Percentiles rank a stretch among this genome's conserved stretches.
Evolutionary conservation across 2,329 filamentous ascomycete species (phyloP).

Genomic region (Arthrobotrys pseudoclavata): DNA sequence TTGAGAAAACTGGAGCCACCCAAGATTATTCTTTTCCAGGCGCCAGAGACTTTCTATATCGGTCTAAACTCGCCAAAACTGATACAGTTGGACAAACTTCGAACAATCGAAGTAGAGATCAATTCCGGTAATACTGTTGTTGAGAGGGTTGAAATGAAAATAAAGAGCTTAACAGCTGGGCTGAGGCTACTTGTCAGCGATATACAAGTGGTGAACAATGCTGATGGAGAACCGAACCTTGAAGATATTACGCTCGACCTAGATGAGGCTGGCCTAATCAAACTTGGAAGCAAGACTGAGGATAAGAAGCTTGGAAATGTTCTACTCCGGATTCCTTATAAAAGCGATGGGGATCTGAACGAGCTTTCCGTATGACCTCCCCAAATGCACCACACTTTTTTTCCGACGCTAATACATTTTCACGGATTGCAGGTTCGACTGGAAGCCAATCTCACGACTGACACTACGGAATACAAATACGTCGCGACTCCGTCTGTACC

Average conservation of each 20-base stretch:
- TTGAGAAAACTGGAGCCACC: slow-evolving; percentile 70
- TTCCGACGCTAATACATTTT: slow-evolving; percentile 75
- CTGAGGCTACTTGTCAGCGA: slow-evolving; percentile 75
- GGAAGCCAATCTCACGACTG: slow-evolving; percentile 41
- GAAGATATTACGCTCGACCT: slow-evolving; percentile 62
- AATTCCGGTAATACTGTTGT: slow-evolving; percentile 81
- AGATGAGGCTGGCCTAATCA: slow-evolving; percentile 56
- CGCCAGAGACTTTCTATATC: slow-evolving; percentile 77
- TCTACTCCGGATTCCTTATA: slow-evolving; percentile 59
- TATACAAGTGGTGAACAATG: slow-evolving; percentile 69
- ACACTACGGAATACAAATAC: slow-evolving; percentile 39
- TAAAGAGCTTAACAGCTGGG: slow-evolving; percentile 76
- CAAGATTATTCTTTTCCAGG: slow-evolving; percentile 80
- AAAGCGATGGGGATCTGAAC: slow-evolving; percentile 69
- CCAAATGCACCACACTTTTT: slow-evolving; percentile 68
- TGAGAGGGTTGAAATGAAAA: slow-evolving; percentile 72
- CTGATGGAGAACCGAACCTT: slow-evolving; percentile 65
- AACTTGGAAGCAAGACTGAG: slow-evolving; percentile 46
- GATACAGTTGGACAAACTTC: slow-evolving; percentile 83
- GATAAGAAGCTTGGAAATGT: slow-evolving; percentile 64
- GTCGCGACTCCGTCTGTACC: slow-evolving; percentile 68
- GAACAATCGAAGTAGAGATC: slow-evolving; percentile 80
- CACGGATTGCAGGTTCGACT: slow-evolving; percentile 71
- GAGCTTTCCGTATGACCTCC: slow-evolving; percentile 85
- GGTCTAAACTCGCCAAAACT: slow-evolving; percentile 75